Evolutionary conservation across 2,329 filamentous ascomycete species (phyloP).

Genomic region (Monilinia fructigena): DNA sequence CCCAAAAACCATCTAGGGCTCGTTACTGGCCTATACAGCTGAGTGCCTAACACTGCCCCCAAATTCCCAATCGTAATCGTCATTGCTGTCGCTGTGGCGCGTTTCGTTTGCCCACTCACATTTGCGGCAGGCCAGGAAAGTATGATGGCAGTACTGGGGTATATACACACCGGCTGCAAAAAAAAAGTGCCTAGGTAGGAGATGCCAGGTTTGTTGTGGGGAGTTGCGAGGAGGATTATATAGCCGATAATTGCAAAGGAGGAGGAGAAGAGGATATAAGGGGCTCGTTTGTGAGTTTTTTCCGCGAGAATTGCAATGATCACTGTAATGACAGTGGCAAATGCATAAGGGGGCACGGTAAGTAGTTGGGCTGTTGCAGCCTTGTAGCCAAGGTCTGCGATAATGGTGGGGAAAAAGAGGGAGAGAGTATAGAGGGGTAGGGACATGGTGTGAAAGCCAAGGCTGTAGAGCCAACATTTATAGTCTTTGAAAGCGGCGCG

Average conservation of each 20-base stretch:
- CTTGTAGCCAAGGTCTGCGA: constrained; percentile 53
- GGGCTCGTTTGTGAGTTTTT: constrained; percentile 53
- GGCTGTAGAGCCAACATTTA: constrained; percentile 70
- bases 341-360: constrained; percentile 63
- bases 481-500: constrained; percentile 61
- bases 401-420: constrained; percentile 56
- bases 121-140: constrained; percentile 72
- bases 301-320: constrained; percentile 60
- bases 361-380: constrained; percentile 56
- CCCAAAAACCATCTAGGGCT: constrained; percentile 64
- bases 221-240: constrained; percentile 54
- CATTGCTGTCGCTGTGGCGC: constrained; percentile 66
- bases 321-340: constrained; percentile 60
- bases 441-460: constrained; percentile 71
- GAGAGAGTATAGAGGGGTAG: constrained; percentile 59
- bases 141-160: constrained; percentile 61
- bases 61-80: constrained; percentile 71
- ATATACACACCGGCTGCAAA: constrained; percentile 66
- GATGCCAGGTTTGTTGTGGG: constrained; percentile 49
- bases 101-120: constrained; percentile 68
- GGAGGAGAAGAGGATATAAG: constrained; percentile 61
- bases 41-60: constrained; percentile 67
- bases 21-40: constrained; percentile 62
- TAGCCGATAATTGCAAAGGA: constrained; percentile 61
- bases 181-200: constrained; percentile 60